Evolutionary conservation across 371 early-diverging fungal species (phyloP).

Genomic region (Apophysomyces elegans): DNA sequence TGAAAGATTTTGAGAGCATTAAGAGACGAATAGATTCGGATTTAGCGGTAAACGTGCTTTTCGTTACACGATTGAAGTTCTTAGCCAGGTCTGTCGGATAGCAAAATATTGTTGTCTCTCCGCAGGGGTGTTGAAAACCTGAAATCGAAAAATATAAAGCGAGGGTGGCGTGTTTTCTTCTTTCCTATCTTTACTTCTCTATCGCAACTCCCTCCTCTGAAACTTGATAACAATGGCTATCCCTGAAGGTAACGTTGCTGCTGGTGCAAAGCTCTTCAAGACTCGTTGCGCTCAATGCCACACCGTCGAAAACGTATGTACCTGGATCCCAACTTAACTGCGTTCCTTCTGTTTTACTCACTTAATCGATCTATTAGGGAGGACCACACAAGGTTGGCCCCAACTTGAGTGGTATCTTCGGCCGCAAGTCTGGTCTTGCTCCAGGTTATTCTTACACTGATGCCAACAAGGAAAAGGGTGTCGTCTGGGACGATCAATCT

Average conservation of each 20-base stretch:
- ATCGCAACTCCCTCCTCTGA: constrained; percentile 14
- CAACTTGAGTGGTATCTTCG: constrained; percentile 92
- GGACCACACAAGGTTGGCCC: constrained; percentile 95
- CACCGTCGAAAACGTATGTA: constrained; percentile 83
- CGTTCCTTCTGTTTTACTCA: constrained; percentile 10
- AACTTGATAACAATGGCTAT: constrained; percentile 14
- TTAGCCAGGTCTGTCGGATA: not conserved
- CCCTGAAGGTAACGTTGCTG: constrained; percentile 44
- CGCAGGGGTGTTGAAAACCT: constrained; percentile 6
- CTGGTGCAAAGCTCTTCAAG: constrained; percentile 98
- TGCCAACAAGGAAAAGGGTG: constrained; percentile 90
- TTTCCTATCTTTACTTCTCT: not conserved
- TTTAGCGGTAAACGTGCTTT: too few species aligned
- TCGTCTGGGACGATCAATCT: constrained; percentile 87
- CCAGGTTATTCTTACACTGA: constrained; percentile 92
- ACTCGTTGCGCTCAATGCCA: constrained; percentile 98
- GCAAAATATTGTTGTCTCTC: constrained; percentile 1
- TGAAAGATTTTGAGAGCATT: too few species aligned
- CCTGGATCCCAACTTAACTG: not conserved
- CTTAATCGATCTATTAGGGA: constrained; percentile 45
- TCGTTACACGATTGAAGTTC: not conserved
- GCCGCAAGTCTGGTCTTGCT: constrained; percentile 86
- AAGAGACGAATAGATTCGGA: too few species aligned
- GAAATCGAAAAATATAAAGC: constrained; percentile 1
- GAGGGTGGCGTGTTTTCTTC: not conserved